phyloP scores from a whole-genome alignment of 1,284 basidiomycete genomes.

The Coriolopsis trogii region DNA sequence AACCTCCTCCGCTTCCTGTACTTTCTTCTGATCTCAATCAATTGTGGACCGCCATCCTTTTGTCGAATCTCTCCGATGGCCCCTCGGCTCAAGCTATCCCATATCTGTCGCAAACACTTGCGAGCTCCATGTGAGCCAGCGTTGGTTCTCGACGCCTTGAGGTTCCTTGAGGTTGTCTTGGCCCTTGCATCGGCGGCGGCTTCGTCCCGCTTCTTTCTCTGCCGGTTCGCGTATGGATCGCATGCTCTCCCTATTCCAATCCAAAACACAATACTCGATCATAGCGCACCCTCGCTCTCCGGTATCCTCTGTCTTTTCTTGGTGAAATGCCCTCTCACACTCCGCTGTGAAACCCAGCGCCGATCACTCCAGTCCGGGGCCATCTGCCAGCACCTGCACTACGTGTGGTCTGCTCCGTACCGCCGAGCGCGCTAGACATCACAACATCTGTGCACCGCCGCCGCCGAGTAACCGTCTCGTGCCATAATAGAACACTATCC shows the following conservation, averaged over 20 bases:
- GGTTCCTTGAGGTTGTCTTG: too few relatives aligned
- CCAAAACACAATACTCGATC: neutral
- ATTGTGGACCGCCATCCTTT: too few relatives aligned
- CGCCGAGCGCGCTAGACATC: slow-evolving; percentile 10
- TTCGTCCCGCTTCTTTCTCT: too few relatives aligned
- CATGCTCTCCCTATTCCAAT: neutral
- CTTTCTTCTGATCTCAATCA: too few relatives aligned
- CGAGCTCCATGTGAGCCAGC: too few relatives aligned
- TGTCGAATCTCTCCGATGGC: neutral
- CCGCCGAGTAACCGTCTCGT: slow-evolving; percentile 2
- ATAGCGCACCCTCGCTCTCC: neutral
- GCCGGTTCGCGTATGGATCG: too few relatives aligned
- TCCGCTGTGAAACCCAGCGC: neutral
- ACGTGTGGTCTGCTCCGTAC: slow-evolving; percentile 3
- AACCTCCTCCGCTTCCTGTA: too few relatives aligned
- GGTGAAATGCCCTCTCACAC: too few relatives aligned
- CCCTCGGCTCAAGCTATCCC: neutral
- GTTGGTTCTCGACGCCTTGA: too few relatives aligned
- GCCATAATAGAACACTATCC: slow-evolving; percentile 7
- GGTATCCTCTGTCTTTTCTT: neutral
- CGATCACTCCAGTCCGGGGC: slow-evolving; percentile 7
- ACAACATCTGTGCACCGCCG: slow-evolving; percentile 9
- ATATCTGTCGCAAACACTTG: too few relatives aligned
- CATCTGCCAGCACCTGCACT: slow-evolving; percentile 4
- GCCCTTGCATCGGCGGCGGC: too few relatives aligned